Conservation (phyloP, 306 rosid species). For the Acacia melanoxylon region DNA sequence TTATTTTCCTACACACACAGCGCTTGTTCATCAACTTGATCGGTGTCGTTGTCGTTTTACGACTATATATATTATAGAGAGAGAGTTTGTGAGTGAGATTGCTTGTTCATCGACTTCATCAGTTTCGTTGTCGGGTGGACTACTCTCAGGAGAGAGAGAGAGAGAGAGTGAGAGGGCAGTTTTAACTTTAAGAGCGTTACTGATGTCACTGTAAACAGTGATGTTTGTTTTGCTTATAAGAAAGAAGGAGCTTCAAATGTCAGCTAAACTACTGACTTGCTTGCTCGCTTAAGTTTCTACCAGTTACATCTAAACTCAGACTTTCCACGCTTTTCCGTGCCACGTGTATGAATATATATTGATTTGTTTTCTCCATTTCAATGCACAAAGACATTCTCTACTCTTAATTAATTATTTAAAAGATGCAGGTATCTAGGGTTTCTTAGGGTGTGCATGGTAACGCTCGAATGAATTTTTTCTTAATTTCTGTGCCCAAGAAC, state of each 20-base stretch:
- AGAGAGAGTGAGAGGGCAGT: slow-evolving; percentile 16
- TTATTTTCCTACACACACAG: background rate
- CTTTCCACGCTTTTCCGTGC: slow-evolving; percentile 47
- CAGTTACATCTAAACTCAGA: slow-evolving; percentile 69
- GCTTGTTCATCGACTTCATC: slow-evolving; percentile 46
- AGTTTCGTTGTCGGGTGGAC: slow-evolving; percentile 63
- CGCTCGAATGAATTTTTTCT: too few species aligned
- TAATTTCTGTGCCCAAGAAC: too few species aligned
- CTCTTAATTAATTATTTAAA: background rate
- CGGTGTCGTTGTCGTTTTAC: background rate
- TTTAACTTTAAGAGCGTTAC: slow-evolving; percentile 33
- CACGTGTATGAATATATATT: slow-evolving; percentile 31
- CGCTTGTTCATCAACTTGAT: background rate
- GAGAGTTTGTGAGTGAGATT: slow-evolving; percentile 26
- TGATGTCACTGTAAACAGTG: slow-evolving; percentile 48
- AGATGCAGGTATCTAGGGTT: background rate
- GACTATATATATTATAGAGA: background rate
- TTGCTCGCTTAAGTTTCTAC: slow-evolving; percentile 67
- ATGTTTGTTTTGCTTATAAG: slow-evolving; percentile 26
- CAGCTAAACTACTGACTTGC: slow-evolving; percentile 76
- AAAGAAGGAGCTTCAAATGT: slow-evolving; percentile 38
- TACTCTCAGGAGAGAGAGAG: slow-evolving; percentile 35
- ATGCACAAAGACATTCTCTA: background rate
- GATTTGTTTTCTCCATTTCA: slow-evolving; percentile 12
- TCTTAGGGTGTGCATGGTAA: too few species aligned